Evolutionary conservation across 805 yeast genomes (phyloP).

Genomic region (Suhomyces prunicola): DNA sequence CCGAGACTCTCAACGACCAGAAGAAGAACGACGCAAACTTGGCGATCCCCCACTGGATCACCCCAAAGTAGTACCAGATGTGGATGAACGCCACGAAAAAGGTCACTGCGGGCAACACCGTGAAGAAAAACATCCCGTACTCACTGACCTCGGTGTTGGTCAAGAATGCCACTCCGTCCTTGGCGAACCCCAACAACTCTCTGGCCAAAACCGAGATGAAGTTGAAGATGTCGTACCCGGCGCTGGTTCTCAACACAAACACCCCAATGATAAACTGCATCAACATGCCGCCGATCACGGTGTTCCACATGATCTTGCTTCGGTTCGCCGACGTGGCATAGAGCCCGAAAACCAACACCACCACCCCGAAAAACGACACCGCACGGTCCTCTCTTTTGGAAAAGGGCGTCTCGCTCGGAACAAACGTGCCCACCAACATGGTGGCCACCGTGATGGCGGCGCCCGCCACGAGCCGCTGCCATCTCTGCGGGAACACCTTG

Average conservation of each 20-base stretch:
- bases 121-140: slow-evolving; percentile 48
- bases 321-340: slow-evolving; percentile 47
- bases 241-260: slow-evolving; percentile 57
- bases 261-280: slow-evolving; percentile 59
- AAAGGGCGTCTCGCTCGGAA: slow-evolving; percentile 44
- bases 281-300: slow-evolving; percentile 58
- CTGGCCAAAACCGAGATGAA: slow-evolving; percentile 57
- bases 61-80: slow-evolving; percentile 56
- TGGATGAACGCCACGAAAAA: slow-evolving; percentile 64
- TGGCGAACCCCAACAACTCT: slow-evolving; percentile 54
- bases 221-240: slow-evolving; percentile 60
- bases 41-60: slow-evolving; percentile 56
- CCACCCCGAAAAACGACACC: slow-evolving; percentile 53
- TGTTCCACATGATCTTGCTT: slow-evolving; percentile 49
- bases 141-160: slow-evolving; percentile 40
- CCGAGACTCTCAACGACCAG: slow-evolving; percentile 57
- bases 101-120: slow-evolving; percentile 59
- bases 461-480: slow-evolving; percentile 42
- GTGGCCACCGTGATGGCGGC: slow-evolving; percentile 44
- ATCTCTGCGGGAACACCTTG: slow-evolving; percentile 38
- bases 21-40: slow-evolving; percentile 57
- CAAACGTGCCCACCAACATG: slow-evolving; percentile 53
- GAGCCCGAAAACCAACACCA: slow-evolving; percentile 45
- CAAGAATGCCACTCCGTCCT: slow-evolving; percentile 59
- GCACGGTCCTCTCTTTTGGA: slow-evolving; percentile 53